Percentiles rank a stretch among this genome's conserved stretches.
phyloP scores from a whole-genome alignment of 129 eudicot genomes.

The Chrysanthemum lavandulifolium region DNA sequence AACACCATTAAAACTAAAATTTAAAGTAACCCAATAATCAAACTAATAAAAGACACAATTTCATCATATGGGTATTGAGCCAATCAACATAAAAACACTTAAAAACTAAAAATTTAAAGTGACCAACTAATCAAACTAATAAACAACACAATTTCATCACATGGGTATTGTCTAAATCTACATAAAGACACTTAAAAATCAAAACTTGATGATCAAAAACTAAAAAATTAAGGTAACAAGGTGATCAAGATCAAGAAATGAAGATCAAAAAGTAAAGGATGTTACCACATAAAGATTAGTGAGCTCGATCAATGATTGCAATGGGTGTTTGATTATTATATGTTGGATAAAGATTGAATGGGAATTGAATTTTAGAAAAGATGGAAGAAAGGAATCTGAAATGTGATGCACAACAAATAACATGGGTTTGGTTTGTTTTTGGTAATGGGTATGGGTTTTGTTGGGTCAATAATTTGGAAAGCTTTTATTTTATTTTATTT shows the following conservation, averaged over 20 bases:
- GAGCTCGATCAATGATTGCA: not conserved
- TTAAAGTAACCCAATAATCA: not conserved
- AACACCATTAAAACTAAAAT: slow-evolving; percentile 6
- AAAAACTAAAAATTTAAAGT: slow-evolving; percentile 2
- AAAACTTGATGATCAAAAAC: slow-evolving; percentile 13
- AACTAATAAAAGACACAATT: no score
- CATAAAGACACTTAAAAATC: slow-evolving; percentile 2
- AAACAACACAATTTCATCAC: no score
- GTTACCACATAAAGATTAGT: not conserved
- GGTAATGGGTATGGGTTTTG: slow-evolving; percentile 16
- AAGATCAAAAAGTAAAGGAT: not conserved
- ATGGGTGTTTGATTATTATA: not conserved
- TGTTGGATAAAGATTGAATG: not conserved
- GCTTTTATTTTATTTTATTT: not conserved
- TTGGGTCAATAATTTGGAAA: slow-evolving; percentile 26
- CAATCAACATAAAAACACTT: slow-evolving; percentile 12
- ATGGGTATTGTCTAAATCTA: not conserved
- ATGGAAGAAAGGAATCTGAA: slow-evolving; percentile 24
- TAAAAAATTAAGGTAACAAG: slow-evolving; percentile 17
- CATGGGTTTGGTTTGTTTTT: slow-evolving; percentile 12
- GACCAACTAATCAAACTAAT: no score
- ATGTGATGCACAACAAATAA: slow-evolving; percentile 23
- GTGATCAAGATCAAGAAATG: slow-evolving; percentile 18
- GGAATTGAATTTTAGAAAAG: slow-evolving; percentile 14
- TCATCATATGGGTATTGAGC: not conserved